Evolutionary conservation across 2,329 filamentous ascomycete genomes (phyloP).

Genomic region (Podosphaera aphanis): DNA sequence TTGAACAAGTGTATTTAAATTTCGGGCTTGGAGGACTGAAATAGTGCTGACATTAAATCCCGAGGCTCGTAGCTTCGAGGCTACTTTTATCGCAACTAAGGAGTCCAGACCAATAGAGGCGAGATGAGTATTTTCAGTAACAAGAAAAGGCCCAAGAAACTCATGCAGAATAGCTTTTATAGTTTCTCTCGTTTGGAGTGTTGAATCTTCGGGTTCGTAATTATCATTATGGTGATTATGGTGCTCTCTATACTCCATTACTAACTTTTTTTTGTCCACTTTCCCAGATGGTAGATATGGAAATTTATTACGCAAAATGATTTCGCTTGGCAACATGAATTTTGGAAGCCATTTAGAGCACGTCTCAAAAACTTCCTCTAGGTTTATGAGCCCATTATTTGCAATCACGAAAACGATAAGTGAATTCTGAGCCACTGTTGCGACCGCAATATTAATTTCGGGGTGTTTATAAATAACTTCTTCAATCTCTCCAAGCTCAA

Average conservation of each 20-base stretch:
- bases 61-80: conserved; percentile 34
- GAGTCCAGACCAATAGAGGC: conserved; percentile 41
- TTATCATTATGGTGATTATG: conserved; percentile 3
- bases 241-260: conserved; percentile 26
- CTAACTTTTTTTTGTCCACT: conserved; percentile 44
- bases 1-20: conserved; percentile 18
- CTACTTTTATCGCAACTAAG: conserved; percentile 34
- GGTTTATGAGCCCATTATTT: conserved; percentile 14
- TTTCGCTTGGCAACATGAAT: conserved; percentile 63
- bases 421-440: conserved; percentile 37
- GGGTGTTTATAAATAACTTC: conserved; percentile 37
- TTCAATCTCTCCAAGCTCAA: conserved; percentile 62
- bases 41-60: conserved; percentile 33
- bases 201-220: conserved; percentile 4
- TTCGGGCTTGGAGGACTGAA: conserved; percentile 35
- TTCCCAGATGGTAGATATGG: conserved; percentile 69
- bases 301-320: conserved; percentile 39
- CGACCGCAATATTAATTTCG: conserved; percentile 41
- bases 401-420: conserved; percentile 46
- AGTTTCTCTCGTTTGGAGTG: conserved; percentile 10
- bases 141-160: conserved; percentile 11
- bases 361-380: conserved; percentile 25
- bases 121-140: conserved; percentile 21
- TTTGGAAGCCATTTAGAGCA: conserved; percentile 56
- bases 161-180: conserved; percentile 8